phyloP scores from a whole-genome alignment of 345 rosid genomes.

The Anastatica hierochuntica region DNA sequence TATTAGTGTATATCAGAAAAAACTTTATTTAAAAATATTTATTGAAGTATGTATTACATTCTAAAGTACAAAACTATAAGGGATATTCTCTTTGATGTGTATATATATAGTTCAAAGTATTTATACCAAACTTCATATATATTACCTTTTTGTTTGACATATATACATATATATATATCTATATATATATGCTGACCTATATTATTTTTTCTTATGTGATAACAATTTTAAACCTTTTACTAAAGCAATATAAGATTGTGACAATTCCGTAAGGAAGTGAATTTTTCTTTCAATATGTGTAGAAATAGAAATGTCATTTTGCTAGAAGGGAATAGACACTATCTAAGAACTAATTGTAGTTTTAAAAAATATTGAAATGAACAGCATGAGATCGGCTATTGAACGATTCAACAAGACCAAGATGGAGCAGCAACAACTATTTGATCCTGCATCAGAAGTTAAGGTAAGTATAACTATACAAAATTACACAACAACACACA shows the following conservation, averaged over 20 bases:
- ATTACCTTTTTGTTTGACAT: no score
- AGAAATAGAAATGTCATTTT: not conserved
- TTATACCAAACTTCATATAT: no score
- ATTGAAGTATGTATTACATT: not conserved
- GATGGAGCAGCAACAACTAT: slow-evolving; percentile 41
- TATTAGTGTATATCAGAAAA: not conserved
- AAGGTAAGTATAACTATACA: slow-evolving; percentile 31
- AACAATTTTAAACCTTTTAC: not conserved
- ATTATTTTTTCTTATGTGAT: not conserved
- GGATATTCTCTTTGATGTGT: not conserved
- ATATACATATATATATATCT: no score
- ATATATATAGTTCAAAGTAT: not conserved
- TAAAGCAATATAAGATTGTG: not conserved
- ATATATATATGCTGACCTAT: not conserved
- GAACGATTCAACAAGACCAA: slow-evolving; percentile 50
- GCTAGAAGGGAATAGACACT: not conserved
- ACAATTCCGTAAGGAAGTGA: no score
- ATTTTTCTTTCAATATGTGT: no score
- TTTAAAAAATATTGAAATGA: not conserved
- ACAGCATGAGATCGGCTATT: slow-evolving; percentile 54
- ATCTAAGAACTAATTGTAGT: not conserved
- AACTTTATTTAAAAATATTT: not conserved
- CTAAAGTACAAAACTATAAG: not conserved
- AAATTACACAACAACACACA: not conserved
- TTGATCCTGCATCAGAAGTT: slow-evolving; percentile 46